Evolutionary conservation across 495 filamentous ascomycete genomes (phyloP).

Genomic region (Penicillium cosmopolitanum): DNA sequence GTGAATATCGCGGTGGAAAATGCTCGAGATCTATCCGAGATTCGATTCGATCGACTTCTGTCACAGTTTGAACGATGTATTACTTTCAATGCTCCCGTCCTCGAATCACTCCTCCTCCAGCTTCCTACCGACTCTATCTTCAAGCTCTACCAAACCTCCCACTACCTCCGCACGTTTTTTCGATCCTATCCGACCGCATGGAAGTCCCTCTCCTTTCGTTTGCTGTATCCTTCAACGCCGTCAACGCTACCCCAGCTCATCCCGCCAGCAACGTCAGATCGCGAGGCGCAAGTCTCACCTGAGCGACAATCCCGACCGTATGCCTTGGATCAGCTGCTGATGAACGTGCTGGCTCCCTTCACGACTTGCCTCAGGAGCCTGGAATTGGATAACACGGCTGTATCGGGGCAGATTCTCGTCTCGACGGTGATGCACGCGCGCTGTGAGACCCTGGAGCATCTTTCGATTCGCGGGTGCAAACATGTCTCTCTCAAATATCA

Average conservation of each 20-base stretch:
- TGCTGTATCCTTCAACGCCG: constrained; percentile 51
- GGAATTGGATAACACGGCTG: constrained; percentile 65
- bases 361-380: constrained; percentile 58
- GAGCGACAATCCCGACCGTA: constrained; percentile 58
- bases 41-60: constrained; percentile 37
- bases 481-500: constrained; percentile 70
- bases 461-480: constrained; percentile 66
- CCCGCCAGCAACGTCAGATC: constrained; percentile 39
- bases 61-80: constrained; percentile 57
- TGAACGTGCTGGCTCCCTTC: constrained; percentile 58
- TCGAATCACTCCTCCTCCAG: constrained; percentile 62
- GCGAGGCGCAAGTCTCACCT: constrained; percentile 18
- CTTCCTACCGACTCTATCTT: constrained; percentile 59
- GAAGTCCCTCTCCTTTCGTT: constrained; percentile 62
- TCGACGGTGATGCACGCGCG: constrained; percentile 57
- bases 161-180: constrained; percentile 57
- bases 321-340: constrained; percentile 59
- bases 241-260: constrained; percentile 37
- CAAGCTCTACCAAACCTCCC: constrained; percentile 60
- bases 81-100: constrained; percentile 57
- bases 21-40: constrained; percentile 30
- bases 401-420: constrained; percentile 58
- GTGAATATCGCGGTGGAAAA: constrained; percentile 24
- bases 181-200: constrained; percentile 62
- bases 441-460: constrained; percentile 56